Evolutionary conservation across 257 asterid species (phyloP), one percentile per base, ranked within the genome.

Genomic region (Solanum chmielewskii): DNA sequence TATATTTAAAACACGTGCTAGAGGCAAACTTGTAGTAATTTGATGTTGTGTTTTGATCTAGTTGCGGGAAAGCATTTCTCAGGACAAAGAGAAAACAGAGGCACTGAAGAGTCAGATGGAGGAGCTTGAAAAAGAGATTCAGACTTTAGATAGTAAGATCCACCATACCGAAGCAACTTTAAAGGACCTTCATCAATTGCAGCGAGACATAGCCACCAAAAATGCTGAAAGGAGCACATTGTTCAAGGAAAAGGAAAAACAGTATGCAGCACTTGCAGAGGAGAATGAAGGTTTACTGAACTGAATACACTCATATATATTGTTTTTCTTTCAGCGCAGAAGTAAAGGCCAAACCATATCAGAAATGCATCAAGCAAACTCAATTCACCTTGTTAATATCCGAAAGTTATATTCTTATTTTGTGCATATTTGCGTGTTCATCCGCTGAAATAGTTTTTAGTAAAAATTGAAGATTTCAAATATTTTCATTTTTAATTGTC

Each of bases 211-310:
- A 90, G 92, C 96, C 70, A 88, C 94, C 86, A 95, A 93, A 91
- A 89, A 96, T 18, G 99, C 98, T 89, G 98, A 97, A 93, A 92
- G 99, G 91, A 96, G 92, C 91, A 95, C 98, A 86, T 92, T 94
- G 92, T 89, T 87, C 86, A 95, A 94, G 91, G 98, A 93, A 89
- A 87, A 88, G 85, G 91, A 94, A 92, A 94, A 87, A 74, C 96
- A 93, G 86, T 90, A 91, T 89, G 93, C 91, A 23, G 96, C 93
- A 49, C 97, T 97, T 83, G 45, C 89, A 12, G 97, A 91, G 92
- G 98, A 97, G 90, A 94, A 87, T 82, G 97, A 93, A 93, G 99
- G 99, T 94, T 90, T 89, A 89, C 85, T 47, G 25, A 80, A 29
- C 66, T 20, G 68, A 80, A 80, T 49, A 80, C 42, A 47, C 68